Conservation (phyloP, 1,284 basidiomycete species). For the Leccinum subrobustum region DNA sequence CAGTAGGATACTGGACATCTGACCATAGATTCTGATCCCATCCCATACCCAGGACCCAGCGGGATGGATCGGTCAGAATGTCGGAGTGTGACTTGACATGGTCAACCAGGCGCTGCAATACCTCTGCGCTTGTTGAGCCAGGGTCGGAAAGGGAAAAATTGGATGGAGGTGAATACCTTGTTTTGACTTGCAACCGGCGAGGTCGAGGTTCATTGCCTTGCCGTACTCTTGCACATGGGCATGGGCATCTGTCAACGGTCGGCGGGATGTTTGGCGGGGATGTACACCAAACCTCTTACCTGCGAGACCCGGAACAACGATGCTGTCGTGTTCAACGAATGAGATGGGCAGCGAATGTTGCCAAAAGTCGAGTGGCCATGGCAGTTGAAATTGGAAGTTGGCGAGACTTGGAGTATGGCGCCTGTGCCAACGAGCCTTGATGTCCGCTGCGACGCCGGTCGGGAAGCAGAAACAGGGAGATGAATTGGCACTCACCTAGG, state of each 20-base stretch:
- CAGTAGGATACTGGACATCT: conserved; percentile 70
- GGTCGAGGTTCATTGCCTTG: conserved; percentile 58
- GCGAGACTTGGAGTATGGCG: conserved; percentile 2
- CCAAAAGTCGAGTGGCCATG: conserved; percentile 25
- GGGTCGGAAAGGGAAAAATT: not conserved
- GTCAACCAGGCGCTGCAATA: conserved; percentile 58
- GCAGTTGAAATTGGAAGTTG: conserved; percentile 15
- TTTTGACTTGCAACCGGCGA: conserved; percentile 60
- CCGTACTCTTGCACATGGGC: conserved; percentile 75
- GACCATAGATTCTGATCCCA: conserved; percentile 91
- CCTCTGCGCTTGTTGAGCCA: conserved; percentile 42
- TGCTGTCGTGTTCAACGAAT: conserved; percentile 43
- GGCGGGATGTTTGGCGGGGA: not conserved
- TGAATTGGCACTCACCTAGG: conserved; percentile 41
- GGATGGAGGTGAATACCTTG: conserved; percentile 41
- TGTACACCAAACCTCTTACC: conserved; percentile 39
- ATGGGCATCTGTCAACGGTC: conserved; percentile 51
- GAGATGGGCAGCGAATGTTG: conserved; percentile 38
- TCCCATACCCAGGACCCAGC: conserved; percentile 85
- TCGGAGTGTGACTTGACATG: conserved; percentile 62
- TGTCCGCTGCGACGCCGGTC: conserved; percentile 16
- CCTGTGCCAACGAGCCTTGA: conserved; percentile 25
- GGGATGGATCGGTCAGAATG: conserved; percentile 48
- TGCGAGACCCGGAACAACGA: conserved; percentile 69
- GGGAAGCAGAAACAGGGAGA: conserved; percentile 2